Evolutionary conservation across 164 flowering plant genomes (phyloP).

Genomic region (Platanus orientalis): DNA sequence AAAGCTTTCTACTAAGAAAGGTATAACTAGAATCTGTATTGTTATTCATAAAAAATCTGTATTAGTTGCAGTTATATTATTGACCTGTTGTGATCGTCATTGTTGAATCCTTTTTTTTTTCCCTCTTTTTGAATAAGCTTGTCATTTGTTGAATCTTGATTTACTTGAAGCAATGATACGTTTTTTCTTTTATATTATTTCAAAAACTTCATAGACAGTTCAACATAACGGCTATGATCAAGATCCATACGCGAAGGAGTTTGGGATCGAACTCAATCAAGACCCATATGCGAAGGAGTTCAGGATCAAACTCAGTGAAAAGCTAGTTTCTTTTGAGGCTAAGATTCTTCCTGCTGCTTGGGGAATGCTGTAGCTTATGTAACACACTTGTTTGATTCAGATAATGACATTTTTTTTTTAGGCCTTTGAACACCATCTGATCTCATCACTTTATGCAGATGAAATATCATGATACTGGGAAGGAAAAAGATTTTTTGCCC

Average conservation of each 20-base stretch:
- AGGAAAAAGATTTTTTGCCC: constrained; percentile 79
- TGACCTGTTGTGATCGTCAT: too few relatives aligned
- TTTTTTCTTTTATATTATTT: neutral
- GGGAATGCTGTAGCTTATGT: constrained; percentile 34
- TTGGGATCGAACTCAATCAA: too few relatives aligned
- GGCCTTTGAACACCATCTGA: constrained; percentile 4
- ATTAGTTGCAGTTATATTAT: too few relatives aligned
- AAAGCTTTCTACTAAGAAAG: too few relatives aligned
- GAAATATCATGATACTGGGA: constrained; percentile 76
- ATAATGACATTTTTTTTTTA: neutral
- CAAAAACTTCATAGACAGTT: constrained; percentile 44
- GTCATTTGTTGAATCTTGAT: too few relatives aligned
- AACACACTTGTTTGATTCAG: neutral
- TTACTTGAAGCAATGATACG: too few relatives aligned
- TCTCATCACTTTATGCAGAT: constrained; percentile 35
- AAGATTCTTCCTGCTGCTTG: constrained; percentile 84
- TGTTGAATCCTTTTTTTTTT: too few relatives aligned
- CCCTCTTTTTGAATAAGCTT: too few relatives aligned
- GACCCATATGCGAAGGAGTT: constrained; percentile 80
- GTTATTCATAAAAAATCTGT: too few relatives aligned
- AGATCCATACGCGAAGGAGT: too few relatives aligned
- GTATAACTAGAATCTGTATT: too few relatives aligned
- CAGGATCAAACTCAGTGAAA: constrained; percentile 73
- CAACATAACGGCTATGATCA: constrained; percentile 63
- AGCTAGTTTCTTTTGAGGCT: constrained; percentile 69